Evolutionary conservation across 139 green algal species (phyloP), one percentile per base, ranked within the genome.

Genomic region (Parachlorella kessleri): DNA sequence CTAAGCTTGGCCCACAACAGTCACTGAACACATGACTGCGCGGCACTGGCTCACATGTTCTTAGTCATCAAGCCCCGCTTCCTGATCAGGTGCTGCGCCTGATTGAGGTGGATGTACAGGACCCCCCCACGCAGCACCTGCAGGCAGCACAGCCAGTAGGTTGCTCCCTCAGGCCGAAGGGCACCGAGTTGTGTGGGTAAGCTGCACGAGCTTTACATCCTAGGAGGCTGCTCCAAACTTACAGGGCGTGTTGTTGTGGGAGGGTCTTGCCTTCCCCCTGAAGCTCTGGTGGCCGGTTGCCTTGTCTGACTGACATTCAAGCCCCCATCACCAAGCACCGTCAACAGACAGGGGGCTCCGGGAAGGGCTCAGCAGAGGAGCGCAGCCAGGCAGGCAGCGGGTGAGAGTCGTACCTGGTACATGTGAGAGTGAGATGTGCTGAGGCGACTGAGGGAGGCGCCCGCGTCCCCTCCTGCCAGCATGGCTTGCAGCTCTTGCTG

Each of bases 61-160:
- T n/a, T 26, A 0, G 76, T 81, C 4, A 74, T 32, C 28, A 7
- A 24, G 36, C 14, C 33, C 24, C 55, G 21, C 40, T 76, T 54
- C 21, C 18, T 59, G 35, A 5, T 33, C 42, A 87, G 67, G 39
- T 76, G 38, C 2, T 74, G 10, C 6, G 77, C 82, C 23, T 72
- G 71, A 8, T 72, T 54, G 5, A 87, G 36, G 33, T 80, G 63
- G 23, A 83, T 42, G 28, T 75, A 81, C 36, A 87, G 77, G 40
- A 87, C 63, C 24, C 81, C 81, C 38, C 81, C 79, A 53, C 63
- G 32, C 3, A 81, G 26, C 14, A 69, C 9, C 33, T 42, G 23
- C 32, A 21, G 40, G 28, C 39, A n/a, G 18, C 28, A n/a, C n/a
- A n/a, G n/a, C n/a, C n/a, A n/a, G n/a, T n/a, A n/a, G n/a, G n/a